Base-by-base conservation (phyloP, 108 stramenopile genomes). In the Nitzschia palea region DNA sequence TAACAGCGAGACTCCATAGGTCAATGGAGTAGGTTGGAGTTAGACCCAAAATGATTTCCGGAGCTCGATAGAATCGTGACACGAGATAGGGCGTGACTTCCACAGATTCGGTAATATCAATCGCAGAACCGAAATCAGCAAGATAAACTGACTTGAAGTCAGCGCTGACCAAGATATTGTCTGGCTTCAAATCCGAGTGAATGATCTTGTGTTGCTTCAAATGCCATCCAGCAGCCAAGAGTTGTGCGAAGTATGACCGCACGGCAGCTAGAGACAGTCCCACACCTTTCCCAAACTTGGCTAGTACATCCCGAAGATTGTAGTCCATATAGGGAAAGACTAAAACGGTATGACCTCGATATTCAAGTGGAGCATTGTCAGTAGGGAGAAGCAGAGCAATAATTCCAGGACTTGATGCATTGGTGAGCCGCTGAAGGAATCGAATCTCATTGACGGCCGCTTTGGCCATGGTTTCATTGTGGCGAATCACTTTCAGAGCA, bases 151-250 rank as follows among this genome's bases (percentile, higher is more conserved):
- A 77, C 3, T 78, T 74, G 65, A 95, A 94, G 63, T 96, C 93
- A 35, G 74, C 88, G 36, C 70, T 83, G 27, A 97, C 97, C 0
- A 99, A 73, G 33, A 99, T 98, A 68, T 99, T 99, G 79, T 99
- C 98, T 10, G 96, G 97, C 66, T 99, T 99, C 31, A 99, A 60
- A 79, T 99, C 99, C 8, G 96, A 93, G 80, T 99, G 99, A 25
- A 99, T 90, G 5, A 99, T 83, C 9, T 85, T 67, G 53, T 89
- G 84, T 30, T 82, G 66, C 35, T 91, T 74, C 52, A 99, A 75
- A 65, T 96, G 95, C 10, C 67, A 65, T 35, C 96, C 76, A 8
- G 97, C 99, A 35, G 76, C 73, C 35, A 99, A 68, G 32, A 99
- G 74, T 63, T 99, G 99, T 35, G 84, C 70, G 12, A 82, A 93